These are phyloP conservation scores for Fusarium sp. DNA, from an alignment of 2,329 filamentous ascomycete genomes.

Conservation along the genomic window DNA sequence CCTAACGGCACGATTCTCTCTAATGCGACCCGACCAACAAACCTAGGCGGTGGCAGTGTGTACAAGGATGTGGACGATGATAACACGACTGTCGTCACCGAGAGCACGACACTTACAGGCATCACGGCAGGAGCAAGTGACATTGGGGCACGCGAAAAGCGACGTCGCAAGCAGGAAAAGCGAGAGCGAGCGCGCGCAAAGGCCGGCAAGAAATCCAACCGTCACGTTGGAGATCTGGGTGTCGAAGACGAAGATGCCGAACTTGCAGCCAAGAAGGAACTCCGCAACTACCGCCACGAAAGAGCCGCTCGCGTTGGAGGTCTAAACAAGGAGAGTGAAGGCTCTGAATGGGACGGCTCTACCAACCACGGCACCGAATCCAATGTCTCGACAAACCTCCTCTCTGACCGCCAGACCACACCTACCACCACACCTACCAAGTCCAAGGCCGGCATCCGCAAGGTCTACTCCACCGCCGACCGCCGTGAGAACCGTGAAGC, in stretches of 20 bases:
- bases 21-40: constrained; percentile 84
- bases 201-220: constrained; percentile 61
- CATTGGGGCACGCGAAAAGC: constrained; percentile 67
- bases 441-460: constrained; percentile 64
- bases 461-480: constrained; percentile 72
- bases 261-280: constrained; percentile 73
- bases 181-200: constrained; percentile 57
- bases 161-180: constrained; percentile 66
- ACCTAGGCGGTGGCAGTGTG: constrained; percentile 88
- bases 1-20: constrained; percentile 89
- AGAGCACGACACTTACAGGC: constrained; percentile 63
- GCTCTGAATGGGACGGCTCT: constrained; percentile 81
- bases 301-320: constrained; percentile 89
- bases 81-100: constrained; percentile 61
- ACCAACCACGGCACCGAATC: constrained; percentile 74
- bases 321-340: constrained; percentile 85
- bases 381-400: constrained; percentile 72
- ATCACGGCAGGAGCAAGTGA: constrained; percentile 71
- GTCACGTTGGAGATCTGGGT: constrained; percentile 69
- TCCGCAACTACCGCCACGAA: constrained; percentile 88
- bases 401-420: constrained; percentile 69
- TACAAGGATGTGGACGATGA: constrained; percentile 76
- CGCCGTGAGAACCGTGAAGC: constrained; percentile 65
- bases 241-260: constrained; percentile 75
- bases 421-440: constrained; percentile 66